phyloP scores from a whole-genome alignment of 768 basidiomycete species.

The Trametes sanguinea region DNA sequence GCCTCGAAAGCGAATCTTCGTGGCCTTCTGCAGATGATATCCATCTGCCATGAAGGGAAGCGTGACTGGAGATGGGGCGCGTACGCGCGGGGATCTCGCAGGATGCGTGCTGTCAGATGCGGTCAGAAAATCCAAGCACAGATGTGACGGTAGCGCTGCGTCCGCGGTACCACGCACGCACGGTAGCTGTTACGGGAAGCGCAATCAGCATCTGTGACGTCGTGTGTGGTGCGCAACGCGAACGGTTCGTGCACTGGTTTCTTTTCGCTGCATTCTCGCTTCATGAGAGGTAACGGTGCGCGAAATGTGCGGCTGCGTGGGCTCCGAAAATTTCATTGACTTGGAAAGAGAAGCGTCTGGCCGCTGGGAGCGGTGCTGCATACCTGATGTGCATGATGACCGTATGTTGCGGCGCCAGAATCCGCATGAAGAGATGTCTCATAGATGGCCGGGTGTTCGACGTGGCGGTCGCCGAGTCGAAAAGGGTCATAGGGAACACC shows the following conservation, averaged over 20 bases:
- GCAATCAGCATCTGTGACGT: not conserved
- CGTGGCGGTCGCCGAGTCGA: conserved; percentile 13
- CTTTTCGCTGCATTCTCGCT: too few relatives aligned
- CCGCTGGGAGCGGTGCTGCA: conserved; percentile 5
- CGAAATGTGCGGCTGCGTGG: not conserved
- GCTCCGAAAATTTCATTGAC: not conserved
- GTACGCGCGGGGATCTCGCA: conserved; percentile 8
- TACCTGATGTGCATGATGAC: conserved; percentile 16
- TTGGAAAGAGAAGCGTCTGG: not conserved
- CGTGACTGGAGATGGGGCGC: conserved; percentile 13
- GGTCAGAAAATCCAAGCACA: not conserved
- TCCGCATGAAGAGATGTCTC: conserved; percentile 1
- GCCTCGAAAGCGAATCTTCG: not conserved
- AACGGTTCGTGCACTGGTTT: too few relatives aligned
- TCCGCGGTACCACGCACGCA: too few relatives aligned
- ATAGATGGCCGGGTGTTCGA: conserved; percentile 1
- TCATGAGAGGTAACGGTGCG: too few relatives aligned
- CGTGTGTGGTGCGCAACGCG: not conserved
- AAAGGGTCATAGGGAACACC: not conserved
- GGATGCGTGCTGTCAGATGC: conserved; percentile 12
- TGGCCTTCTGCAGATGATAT: not conserved
- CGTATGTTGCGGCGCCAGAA: conserved; percentile 7
- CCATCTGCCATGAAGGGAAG: conserved; percentile 7
- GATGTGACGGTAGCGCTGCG: not conserved
- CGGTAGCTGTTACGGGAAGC: too few relatives aligned